phyloP scores from a whole-genome alignment of 345 rosid species.

The Rhodomyrtus tomentosa region DNA sequence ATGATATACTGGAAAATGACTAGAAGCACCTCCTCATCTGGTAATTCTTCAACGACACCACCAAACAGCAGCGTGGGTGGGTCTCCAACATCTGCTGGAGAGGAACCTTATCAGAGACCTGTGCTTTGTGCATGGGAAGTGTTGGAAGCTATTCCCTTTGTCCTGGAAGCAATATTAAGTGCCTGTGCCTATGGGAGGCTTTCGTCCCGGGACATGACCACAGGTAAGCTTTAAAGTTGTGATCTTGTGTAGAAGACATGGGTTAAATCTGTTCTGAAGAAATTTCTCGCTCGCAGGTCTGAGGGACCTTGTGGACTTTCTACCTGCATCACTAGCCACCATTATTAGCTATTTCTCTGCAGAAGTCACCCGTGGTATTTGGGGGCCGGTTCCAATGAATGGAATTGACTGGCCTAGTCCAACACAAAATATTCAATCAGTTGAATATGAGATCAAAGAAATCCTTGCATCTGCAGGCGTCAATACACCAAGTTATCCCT shows the following conservation, averaged over 20 bases:
- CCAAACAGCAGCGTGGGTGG: conserved; percentile 19
- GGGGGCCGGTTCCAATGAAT: conserved; percentile 64
- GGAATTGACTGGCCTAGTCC: conserved; percentile 82
- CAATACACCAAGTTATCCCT: conserved; percentile 20
- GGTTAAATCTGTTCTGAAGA: not conserved
- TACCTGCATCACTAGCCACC: conserved; percentile 49
- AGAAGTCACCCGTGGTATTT: conserved; percentile 50
- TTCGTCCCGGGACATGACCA: conserved; percentile 52
- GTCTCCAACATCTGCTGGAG: conserved; percentile 24
- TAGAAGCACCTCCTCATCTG: conserved; percentile 13
- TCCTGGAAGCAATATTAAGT: conserved; percentile 51
- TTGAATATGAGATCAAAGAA: conserved; percentile 45
- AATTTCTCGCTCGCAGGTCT: conserved; percentile 25
- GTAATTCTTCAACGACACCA: conserved; percentile 21
- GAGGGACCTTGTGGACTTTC: conserved; percentile 51
- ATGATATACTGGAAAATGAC: conserved; percentile 50
- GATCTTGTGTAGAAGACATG: not conserved
- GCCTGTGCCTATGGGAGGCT: conserved; percentile 68
- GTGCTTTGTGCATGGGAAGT: conserved; percentile 59
- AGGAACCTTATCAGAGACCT: conserved; percentile 40
- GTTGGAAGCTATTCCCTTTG: conserved; percentile 54
- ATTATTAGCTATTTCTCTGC: conserved; percentile 53
- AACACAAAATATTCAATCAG: conserved; percentile 21
- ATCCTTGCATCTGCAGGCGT: conserved; percentile 47
- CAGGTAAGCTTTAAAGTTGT: conserved; percentile 19